These are phyloP conservation scores for Saksenaea vasiformis DNA, from an alignment of 371 early-diverging fungal species.

Conservation along the genomic window DNA sequence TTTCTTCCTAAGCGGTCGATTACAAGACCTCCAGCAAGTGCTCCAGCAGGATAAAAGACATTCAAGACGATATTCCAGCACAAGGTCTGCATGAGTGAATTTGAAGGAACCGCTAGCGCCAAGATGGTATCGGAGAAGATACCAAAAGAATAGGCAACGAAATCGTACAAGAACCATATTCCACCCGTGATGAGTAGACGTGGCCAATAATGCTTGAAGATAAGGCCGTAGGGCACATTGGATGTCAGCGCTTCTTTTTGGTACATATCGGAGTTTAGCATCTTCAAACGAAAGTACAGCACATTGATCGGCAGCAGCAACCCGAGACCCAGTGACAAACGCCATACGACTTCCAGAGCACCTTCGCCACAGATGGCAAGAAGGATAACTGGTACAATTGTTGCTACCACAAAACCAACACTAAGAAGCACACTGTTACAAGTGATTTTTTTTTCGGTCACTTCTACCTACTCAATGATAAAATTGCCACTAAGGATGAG, in stretches of 20 bases:
- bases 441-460: neutral
- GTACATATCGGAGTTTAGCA: conserved; percentile 53
- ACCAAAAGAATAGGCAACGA: conserved; percentile 55
- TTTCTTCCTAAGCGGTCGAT: conserved; percentile 56
- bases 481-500: conserved; percentile 44
- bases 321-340: conserved; percentile 53
- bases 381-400: conserved; percentile 51
- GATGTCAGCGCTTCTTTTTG: conserved; percentile 49
- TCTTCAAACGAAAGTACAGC: conserved; percentile 58
- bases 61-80: conserved; percentile 57
- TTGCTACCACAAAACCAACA: conserved; percentile 48
- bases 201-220: conserved; percentile 58
- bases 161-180: conserved; percentile 67
- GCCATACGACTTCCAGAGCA: conserved; percentile 48
- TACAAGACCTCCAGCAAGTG: conserved; percentile 47
- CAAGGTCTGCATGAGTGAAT: conserved; percentile 33
- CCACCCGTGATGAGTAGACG: conserved; percentile 54
- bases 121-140: conserved; percentile 49
- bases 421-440: neutral
- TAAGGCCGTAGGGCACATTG: conserved; percentile 55
- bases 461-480: conserved; percentile 30
- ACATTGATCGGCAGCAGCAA: conserved; percentile 51
- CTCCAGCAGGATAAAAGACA: conserved; percentile 56
- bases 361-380: conserved; percentile 40
- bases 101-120: conserved; percentile 19